Evolutionary conservation across 306 rosid species (phyloP), one percentile per base, ranked within the genome.

Genomic region (Cyamopsis tetragonoloba): DNA sequence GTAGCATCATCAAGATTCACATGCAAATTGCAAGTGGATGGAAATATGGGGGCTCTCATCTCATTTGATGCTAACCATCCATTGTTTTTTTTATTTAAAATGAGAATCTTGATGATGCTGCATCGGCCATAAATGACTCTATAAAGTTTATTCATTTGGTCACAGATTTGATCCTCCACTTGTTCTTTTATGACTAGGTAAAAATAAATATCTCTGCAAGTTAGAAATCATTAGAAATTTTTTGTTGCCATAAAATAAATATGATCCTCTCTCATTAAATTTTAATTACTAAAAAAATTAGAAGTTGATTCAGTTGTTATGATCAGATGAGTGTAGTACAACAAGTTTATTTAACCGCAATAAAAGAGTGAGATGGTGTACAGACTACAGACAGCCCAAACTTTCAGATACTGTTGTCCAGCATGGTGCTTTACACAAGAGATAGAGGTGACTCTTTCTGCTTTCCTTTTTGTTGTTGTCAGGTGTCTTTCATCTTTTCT

Each of bases 51-150:
- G 34, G 14, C 54, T 26, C 1, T 47, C 42, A 70, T 68, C 68
- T 53, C 50, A 63, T 77, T 43, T 18, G 58, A 68, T 44, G 47
- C 24, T 68, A 43, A 61, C n/a, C n/a, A n/a, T 66, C 69, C 69
- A 62, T 44, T 20, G 26, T 56, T 67, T 7, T 8, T 71, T 62
- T 76, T 67, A 69, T 62, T 76, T 67, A 69, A 66, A 68, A 37
- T 89, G 97, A 88, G 98, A 93, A 89, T 93, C 98, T 93, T 89
- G 98, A 93, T 93, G 98, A 93, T 93, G 98, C 97, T 89, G 96
- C 98, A 89, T 88, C 95, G 44, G 96, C 96, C 85, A 86, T 84
- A 66, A 82, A 88, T 81, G 88, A 71, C 96, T 88, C 58, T 65
- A 59, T 42, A 76, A 69, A 69, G 50, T 39, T 55, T 43, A n/a